phyloP scores from a whole-genome alignment of 2,329 filamentous ascomycete species.

The Penicillium nordicum region DNA sequence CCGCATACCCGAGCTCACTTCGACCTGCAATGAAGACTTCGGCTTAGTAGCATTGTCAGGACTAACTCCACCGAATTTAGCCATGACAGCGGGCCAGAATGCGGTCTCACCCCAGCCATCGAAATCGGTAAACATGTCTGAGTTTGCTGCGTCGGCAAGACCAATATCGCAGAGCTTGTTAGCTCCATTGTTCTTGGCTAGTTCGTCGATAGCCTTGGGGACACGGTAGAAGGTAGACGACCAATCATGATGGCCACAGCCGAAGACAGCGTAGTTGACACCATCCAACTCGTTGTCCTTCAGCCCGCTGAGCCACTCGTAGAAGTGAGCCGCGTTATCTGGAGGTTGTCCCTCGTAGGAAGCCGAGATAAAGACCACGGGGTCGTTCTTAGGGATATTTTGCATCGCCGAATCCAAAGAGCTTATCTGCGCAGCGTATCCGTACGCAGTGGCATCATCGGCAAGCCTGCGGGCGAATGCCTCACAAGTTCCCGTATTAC shows the following conservation, averaged over 20 bases:
- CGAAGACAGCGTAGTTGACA: slow-evolving; percentile 66
- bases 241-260: slow-evolving; percentile 59
- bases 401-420: slow-evolving; percentile 61
- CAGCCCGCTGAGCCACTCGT: slow-evolving; percentile 60
- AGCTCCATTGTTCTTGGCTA: slow-evolving; percentile 52
- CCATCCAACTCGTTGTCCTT: slow-evolving; percentile 52
- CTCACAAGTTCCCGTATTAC: slow-evolving; percentile 72
- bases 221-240: slow-evolving; percentile 62
- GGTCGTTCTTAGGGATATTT: slow-evolving; percentile 57
- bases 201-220: slow-evolving; percentile 59
- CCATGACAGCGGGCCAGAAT: slow-evolving; percentile 52
- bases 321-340: slow-evolving; percentile 67
- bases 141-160: slow-evolving; percentile 57
- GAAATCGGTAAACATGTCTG: slow-evolving; percentile 67
- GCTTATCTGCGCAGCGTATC: slow-evolving; percentile 57
- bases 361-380: slow-evolving; percentile 65
- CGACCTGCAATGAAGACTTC: slow-evolving; percentile 40
- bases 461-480: slow-evolving; percentile 63
- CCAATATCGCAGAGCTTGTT: slow-evolving; percentile 51
- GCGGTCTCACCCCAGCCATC: slow-evolving; percentile 64
- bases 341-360: slow-evolving; percentile 73
- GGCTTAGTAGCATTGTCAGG: slow-evolving; percentile 33
- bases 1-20: slow-evolving; percentile 52
- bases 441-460: slow-evolving; percentile 56
- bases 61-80: slow-evolving; percentile 32